Evolutionary conservation across 192 early-diverging fungal genomes (phyloP), one percentile per base, ranked within the genome.

Genomic region (Backusella psychrophila): DNA sequence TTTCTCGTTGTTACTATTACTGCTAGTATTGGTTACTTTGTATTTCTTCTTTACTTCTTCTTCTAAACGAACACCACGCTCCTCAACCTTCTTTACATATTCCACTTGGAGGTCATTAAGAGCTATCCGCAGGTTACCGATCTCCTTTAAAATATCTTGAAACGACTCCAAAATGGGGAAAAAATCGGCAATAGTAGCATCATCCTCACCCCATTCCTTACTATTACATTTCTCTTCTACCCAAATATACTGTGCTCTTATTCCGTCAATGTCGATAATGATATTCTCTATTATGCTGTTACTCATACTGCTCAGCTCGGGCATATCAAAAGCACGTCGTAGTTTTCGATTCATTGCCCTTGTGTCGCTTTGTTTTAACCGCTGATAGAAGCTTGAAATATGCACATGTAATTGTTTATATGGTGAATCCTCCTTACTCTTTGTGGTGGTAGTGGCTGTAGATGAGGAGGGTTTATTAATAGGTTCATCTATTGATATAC

Each of bases 231-330:
- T 17, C 4, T 78, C 85, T 41, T 85, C 85, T 6, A 87, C 70
- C 86, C 86, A 88, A 17, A 81, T 21, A 71, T 88, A 90, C 23
- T 84, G 74, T 31, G 83, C 80, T 4, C 76, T 72, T 6, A 90
- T 59, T 36, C 73, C 80, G 33, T 75, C 84, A 42, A 88, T 78
- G 73, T 90, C 89, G 0, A 82, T 77, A 31, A 90, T 34, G 23
- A 90, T 80, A 72, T 84, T 90, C 44, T 90, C 85, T 41, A 90
- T 86, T 7, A 90, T 83, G 39, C 84, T 83, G 70, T 90, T 90
- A 46, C 87, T 88, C 83, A 87, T 84, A 49, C 79, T 81, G 9
- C 81, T 86, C 1, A 90, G 73, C 29, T 88, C 87, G 5, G 84
- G 78, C 56, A 90, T 88, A 69, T 90, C 89, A 77, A 90, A 90